Evolutionary conservation across 2,329 filamentous ascomycete species (phyloP).

Genomic region (Fusarium multiceps): DNA sequence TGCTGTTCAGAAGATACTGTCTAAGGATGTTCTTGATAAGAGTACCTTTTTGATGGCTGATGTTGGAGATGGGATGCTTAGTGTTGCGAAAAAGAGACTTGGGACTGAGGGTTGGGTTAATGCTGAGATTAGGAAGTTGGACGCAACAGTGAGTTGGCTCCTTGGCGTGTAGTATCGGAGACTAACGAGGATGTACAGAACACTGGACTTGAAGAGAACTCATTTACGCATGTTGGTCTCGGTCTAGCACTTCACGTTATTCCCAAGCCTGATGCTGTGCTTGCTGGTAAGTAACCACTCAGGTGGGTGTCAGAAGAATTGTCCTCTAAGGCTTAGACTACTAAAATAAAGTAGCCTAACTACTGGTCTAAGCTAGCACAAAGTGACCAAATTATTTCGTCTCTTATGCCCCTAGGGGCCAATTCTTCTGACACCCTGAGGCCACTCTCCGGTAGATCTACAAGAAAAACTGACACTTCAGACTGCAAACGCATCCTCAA

Average conservation of each 20-base stretch:
- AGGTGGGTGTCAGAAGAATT: too few species aligned
- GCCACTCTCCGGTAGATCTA: neutral
- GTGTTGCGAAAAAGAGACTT: conserved; percentile 53
- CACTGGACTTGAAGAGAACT: conserved; percentile 52
- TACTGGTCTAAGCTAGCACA: too few species aligned
- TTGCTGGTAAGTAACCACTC: conserved; percentile 42
- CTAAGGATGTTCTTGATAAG: conserved; percentile 51
- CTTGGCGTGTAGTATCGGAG: fast-evolving
- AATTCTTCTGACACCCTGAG: too few species aligned
- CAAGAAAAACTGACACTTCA: conserved; percentile 1
- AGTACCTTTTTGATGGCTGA: conserved; percentile 64
- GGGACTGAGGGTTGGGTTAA: conserved; percentile 59
- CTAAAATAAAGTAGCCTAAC: too few species aligned
- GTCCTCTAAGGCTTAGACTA: too few species aligned
- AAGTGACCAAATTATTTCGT: too few species aligned
- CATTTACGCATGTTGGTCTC: conserved; percentile 58
- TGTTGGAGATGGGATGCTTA: conserved; percentile 56
- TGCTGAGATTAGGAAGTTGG: conserved; percentile 55
- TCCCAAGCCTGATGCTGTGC: conserved; percentile 52
- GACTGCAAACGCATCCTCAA: conserved; percentile 55
- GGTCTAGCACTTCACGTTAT: conserved; percentile 62
- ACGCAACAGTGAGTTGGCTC: conserved; percentile 57
- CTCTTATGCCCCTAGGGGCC: too few species aligned
- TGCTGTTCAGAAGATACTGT: conserved; percentile 55
- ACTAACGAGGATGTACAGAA: conserved; percentile 46